Evolutionary conservation across 1,139 yeast species (phyloP).

Genomic region (Nakaseomyces nivariensis): DNA sequence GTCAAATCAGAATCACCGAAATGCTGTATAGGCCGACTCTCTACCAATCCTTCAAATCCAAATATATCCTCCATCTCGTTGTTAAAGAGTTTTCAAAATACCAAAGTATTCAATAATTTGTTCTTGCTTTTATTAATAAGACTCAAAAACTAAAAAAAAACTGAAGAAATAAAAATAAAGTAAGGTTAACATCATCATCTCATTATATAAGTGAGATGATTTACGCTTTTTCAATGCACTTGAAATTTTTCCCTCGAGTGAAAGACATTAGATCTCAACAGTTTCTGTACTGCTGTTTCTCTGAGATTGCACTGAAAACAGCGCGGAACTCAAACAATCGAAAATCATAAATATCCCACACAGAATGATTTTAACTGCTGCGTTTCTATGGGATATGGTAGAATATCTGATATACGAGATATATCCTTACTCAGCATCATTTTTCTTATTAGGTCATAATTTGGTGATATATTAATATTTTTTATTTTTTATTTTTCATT

Average conservation of each 20-base stretch:
- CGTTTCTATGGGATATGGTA: background rate
- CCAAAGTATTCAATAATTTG: too few relatives aligned
- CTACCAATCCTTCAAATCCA: slow-evolving; percentile 14
- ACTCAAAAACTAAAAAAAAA: background rate
- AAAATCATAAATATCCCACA: background rate
- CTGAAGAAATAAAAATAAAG: background rate
- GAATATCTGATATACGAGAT: background rate
- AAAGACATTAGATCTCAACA: background rate
- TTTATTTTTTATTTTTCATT: too few relatives aligned
- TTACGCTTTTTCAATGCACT: background rate
- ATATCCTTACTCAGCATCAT: too few relatives aligned
- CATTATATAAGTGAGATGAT: background rate
- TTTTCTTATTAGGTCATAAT: too few relatives aligned
- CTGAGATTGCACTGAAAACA: background rate
- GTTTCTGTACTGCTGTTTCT: background rate
- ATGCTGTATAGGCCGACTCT: slow-evolving; percentile 27
- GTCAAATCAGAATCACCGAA: slow-evolving; percentile 34
- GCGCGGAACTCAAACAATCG: background rate
- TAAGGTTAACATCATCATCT: too few relatives aligned
- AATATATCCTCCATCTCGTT: slow-evolving; percentile 10
- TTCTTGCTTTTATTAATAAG: too few relatives aligned
- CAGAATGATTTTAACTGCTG: background rate
- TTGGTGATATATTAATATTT: too few relatives aligned
- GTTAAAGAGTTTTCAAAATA: too few relatives aligned
- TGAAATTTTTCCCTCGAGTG: background rate